Evolutionary conservation across 345 rosid genomes (phyloP).

Genomic region (Populus nigra): DNA sequence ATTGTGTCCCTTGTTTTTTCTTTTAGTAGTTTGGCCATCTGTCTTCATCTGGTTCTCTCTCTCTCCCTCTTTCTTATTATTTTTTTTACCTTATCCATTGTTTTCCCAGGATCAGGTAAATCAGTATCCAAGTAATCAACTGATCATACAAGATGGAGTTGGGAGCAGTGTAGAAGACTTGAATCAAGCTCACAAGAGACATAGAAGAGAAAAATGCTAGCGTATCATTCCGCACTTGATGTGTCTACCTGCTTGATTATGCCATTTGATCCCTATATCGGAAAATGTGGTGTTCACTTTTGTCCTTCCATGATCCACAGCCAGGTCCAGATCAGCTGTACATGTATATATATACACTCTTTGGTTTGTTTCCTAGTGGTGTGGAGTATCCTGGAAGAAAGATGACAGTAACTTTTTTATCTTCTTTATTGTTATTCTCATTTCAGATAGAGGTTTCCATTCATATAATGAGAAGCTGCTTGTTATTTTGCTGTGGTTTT

Average conservation of each 20-base stretch:
- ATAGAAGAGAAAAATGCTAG: slow-evolving; percentile 36
- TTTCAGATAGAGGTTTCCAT: slow-evolving; percentile 24
- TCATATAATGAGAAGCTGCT: slow-evolving; percentile 24
- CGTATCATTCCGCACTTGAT: slow-evolving; percentile 12
- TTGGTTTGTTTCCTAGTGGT: slow-evolving; percentile 24
- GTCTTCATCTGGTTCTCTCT: too few species aligned
- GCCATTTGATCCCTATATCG: slow-evolving; percentile 2
- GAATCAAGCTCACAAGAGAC: slow-evolving; percentile 46
- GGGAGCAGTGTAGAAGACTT: slow-evolving; percentile 32
- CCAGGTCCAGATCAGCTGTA: slow-evolving; percentile 37
- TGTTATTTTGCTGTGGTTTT: background rate
- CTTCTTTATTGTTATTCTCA: slow-evolving; percentile 13
- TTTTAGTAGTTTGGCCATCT: background rate
- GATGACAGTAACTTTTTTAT: slow-evolving; percentile 1
- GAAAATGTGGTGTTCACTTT: slow-evolving; percentile 18
- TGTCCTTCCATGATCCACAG: slow-evolving; percentile 6
- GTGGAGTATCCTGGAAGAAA: background rate
- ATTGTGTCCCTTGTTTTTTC: too few species aligned
- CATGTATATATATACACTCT: slow-evolving; percentile 18
- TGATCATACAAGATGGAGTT: slow-evolving; percentile 34
- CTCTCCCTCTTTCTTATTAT: background rate
- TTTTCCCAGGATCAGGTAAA: slow-evolving; percentile 38
- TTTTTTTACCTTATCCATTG: background rate
- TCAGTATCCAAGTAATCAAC: slow-evolving; percentile 31
- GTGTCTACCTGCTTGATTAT: slow-evolving; percentile 12